phyloP scores from a whole-genome alignment of 148 eudicot genomes.

The Polygonum maritimum region DNA sequence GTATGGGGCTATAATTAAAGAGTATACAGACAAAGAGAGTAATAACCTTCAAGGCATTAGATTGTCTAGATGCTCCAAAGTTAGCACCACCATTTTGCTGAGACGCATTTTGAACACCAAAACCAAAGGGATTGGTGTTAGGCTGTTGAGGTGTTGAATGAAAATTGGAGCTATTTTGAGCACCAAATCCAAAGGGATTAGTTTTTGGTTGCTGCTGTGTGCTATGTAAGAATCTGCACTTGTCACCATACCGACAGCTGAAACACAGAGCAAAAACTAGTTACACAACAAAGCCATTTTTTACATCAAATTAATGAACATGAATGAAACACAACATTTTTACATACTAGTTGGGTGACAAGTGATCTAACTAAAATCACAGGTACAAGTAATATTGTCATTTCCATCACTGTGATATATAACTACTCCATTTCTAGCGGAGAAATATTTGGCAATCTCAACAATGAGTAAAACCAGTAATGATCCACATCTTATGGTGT shows the following conservation, averaged over 20 bases:
- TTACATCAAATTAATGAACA: conserved; percentile 6
- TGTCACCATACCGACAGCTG: conserved; percentile 83
- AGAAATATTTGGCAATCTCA: neutral
- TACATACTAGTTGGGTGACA: too few relatives aligned
- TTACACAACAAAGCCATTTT: neutral
- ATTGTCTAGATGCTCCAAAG: conserved; percentile 34
- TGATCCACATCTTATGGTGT: neutral
- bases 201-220: conserved; percentile 43
- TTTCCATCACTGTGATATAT: neutral
- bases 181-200: conserved; percentile 65
- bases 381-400: neutral
- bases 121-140: conserved; percentile 75
- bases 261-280: conserved; percentile 14
- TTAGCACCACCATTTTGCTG: conserved; percentile 33
- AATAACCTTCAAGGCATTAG: conserved; percentile 50
- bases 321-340: neutral
- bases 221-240: conserved; percentile 61
- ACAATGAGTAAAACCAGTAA: neutral
- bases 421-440: neutral
- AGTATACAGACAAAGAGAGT: neutral
- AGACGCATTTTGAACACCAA: conserved; percentile 55
- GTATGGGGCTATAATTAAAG: neutral
- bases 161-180: conserved; percentile 38
- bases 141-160: conserved; percentile 47
- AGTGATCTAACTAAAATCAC: neutral